Evolutionary conservation across 352 stramenopile genomes (phyloP), one percentile per base, ranked within the genome.

Genomic region (Pythium vanterpoolii): DNA sequence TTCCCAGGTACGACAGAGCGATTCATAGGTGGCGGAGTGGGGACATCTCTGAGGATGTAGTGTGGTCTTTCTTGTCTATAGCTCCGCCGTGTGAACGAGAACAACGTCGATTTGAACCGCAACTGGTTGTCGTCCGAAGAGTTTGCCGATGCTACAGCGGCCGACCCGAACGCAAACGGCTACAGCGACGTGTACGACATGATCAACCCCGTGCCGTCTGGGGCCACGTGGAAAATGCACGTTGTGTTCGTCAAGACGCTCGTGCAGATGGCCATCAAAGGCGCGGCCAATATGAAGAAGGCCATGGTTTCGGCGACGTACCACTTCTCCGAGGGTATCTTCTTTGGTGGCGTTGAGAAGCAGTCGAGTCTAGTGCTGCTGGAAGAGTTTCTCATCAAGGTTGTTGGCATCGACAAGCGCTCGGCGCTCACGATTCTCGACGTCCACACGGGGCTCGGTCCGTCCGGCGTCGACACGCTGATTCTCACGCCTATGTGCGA

Each of bases 31-130:
- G n/a, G n/a, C n/a, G n/a, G n/a, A n/a, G n/a, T n/a, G n/a, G n/a
- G n/a, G n/a, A n/a, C n/a, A n/a, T n/a, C n/a, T n/a, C n/a, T n/a
- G n/a, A n/a, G 42, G 7, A 48, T 34, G 11, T 19, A 34, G 19
- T 62, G 23, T n/a, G 51, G 11, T 34, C 21, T 13, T 43, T 23
- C 11, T 16, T 98, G 67, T 68, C 23, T 49, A 8, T 59, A 78
- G 67, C 77, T 96, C 26, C 78, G 95, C 27, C 77, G 93, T 14
- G 87, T 87, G 44, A 98, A 98, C 62, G 93, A 98, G 69, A 76
- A 98, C 64, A 97, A 97, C 64, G 90, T 98, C 26, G 93, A 98
- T 66, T 74, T 98, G 27, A 98, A 98, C 69, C 80, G 93, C 33
- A 98, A 98, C 71, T 93, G 72, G 47, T 71, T 98, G 21, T 77